phyloP scores from a whole-genome alignment of 306 rosid species.

The Malus sylvestris region DNA sequence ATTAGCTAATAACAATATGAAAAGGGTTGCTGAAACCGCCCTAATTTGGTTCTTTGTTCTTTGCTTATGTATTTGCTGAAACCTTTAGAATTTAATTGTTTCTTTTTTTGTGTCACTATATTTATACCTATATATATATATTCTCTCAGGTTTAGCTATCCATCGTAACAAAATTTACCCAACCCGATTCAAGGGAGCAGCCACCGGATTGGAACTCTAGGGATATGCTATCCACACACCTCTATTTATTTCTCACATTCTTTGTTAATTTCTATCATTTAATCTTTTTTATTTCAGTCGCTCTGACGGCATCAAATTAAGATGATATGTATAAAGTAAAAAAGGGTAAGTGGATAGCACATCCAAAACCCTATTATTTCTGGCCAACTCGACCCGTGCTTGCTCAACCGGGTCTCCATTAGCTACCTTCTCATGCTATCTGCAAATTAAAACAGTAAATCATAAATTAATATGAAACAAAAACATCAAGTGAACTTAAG shows the following conservation, averaged over 20 bases:
- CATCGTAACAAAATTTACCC: conserved; percentile 10
- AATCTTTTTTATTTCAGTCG: no score
- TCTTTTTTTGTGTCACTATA: background rate
- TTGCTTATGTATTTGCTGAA: background rate
- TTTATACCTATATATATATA: background rate
- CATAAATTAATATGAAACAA: background rate
- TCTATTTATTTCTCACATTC: no score
- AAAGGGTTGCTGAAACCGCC: background rate
- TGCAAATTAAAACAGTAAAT: conserved; percentile 3
- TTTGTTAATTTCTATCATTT: no score
- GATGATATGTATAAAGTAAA: accelerated
- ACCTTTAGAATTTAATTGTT: no score
- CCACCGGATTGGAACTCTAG: no score
- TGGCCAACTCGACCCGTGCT: background rate
- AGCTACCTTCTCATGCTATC: conserved; percentile 2
- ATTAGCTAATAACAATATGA: no score
- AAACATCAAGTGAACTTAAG: background rate
- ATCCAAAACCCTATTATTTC: background rate
- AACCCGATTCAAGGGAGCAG: background rate
- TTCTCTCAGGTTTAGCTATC: conserved; percentile 2
- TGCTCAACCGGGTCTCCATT: background rate
- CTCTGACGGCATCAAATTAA: no score
- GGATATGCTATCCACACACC: accelerated
- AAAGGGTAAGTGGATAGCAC: background rate
- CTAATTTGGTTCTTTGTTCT: background rate